Evolutionary conservation across 2,329 filamentous ascomycete species (phyloP).

Genomic region (Fonsecaea pedrosoi): DNA sequence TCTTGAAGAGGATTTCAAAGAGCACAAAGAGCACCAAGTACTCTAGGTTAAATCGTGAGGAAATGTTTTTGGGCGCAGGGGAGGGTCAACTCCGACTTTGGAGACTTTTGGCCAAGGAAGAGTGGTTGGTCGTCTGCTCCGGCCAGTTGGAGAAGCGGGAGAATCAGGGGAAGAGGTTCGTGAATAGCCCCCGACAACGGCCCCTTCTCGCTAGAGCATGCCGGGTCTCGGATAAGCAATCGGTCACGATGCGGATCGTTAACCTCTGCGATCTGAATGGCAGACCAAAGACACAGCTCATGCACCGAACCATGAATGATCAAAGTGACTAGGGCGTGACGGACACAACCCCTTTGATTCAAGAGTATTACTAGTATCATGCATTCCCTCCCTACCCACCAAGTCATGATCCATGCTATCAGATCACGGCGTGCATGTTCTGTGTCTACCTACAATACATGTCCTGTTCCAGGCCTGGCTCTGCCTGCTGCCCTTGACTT

Average conservation of each 20-base stretch:
- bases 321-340: not conserved
- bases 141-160: slow-evolving; percentile 21
- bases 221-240: slow-evolving; percentile 12
- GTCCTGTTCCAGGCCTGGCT: slow-evolving; percentile 10
- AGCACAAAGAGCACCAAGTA: not conserved
- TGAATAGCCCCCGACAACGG: not conserved
- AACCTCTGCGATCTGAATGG: not conserved
- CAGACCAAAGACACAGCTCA: not conserved
- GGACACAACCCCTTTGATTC: not conserved
- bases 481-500: slow-evolving; percentile 1
- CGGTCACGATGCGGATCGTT: not conserved
- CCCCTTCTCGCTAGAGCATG: not conserved
- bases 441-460: slow-evolving; percentile 30
- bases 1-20: not conserved
- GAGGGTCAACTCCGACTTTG: slow-evolving; percentile 8
- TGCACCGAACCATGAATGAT: not conserved
- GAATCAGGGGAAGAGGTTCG: slow-evolving; percentile 9
- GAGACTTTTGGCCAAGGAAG: not conserved
- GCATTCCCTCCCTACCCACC: not conserved
- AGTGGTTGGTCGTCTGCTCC: slow-evolving; percentile 2
- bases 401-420: slow-evolving; percentile 25
- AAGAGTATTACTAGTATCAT: slow-evolving; percentile 9
- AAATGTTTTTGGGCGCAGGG: slow-evolving; percentile 8
- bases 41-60: not conserved
- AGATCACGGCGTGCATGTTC: slow-evolving; percentile 2